Evolutionary conservation across 1,139 yeast species (phyloP), one percentile per base, ranked within the genome.

Genomic region (Hansenula sp.): DNA sequence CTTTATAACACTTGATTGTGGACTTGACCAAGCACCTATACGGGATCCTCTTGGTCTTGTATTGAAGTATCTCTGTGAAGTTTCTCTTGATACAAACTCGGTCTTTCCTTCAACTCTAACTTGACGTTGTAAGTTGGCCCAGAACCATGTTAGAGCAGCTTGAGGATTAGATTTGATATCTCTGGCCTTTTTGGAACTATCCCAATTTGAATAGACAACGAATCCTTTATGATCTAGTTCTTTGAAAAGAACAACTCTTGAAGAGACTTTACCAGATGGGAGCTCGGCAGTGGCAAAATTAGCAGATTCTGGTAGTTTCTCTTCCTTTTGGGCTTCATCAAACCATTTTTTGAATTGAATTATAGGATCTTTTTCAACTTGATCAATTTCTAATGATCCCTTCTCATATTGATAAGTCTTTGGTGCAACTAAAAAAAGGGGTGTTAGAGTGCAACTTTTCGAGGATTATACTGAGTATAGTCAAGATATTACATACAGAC

Each of bases 21-120:
- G 95, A 34, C 95, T 82, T 0, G 97, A 85, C 96, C 97, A 90
- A 0, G 98, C 98, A 20, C 98, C 97, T 46, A 92, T 80, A 58
- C 86, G 80, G 19, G 96, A 85, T 6, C 95, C 97, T 46, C 95
- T 72, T 28, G 98, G 97, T 56, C 98, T 74, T 1, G 96, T 84
- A 41, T 77, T 74, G 63, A 79, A 92, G 64, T 92, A 92, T 41
- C 82, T 71, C 52, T 82, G 79, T 10, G 89, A 76, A 30, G 85
- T 87, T 52, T 84, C 90, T 45, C 81, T 71, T 26, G 79, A 69
- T 27, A 90, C 84, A 47, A 73, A 76, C 60, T 86, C 95, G 56
- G 88, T 81, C 12, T 68, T 52, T 28, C 98, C 98, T 62, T 92
- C 98, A 12, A 92, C 82, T 48, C 98, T 74, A 8, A 92, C 96